Conservation (phyloP, 1,284 basidiomycete species). For the Fomitopsis palustris region DNA sequence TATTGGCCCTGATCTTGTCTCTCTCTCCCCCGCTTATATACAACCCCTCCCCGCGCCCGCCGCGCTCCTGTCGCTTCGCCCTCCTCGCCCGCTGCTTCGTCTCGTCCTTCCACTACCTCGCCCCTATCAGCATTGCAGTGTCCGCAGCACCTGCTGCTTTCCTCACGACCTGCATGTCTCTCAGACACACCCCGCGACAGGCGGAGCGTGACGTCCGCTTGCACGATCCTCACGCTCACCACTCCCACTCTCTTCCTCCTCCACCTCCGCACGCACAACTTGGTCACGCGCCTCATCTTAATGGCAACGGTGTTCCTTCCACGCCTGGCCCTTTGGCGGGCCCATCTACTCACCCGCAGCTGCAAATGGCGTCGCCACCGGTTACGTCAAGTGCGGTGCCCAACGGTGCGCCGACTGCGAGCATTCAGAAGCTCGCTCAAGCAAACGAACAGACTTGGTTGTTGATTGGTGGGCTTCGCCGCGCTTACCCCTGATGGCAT, state of each 20-base stretch:
- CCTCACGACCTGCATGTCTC: slow-evolving; percentile 46
- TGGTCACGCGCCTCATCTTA: slow-evolving; percentile 44
- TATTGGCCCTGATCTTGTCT: slow-evolving; percentile 36
- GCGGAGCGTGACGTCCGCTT: slow-evolving; percentile 60
- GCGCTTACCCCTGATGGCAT: slow-evolving; percentile 12
- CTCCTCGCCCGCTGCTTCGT: slow-evolving; percentile 36
- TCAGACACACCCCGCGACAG: slow-evolving; percentile 58
- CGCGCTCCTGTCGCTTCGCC: slow-evolving; percentile 34
- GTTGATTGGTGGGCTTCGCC: slow-evolving; percentile 66
- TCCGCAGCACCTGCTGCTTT: slow-evolving; percentile 19
- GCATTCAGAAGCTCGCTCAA: slow-evolving; percentile 71
- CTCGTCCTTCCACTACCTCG: slow-evolving; percentile 27
- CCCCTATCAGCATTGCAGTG: slow-evolving; percentile 24
- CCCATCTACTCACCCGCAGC: slow-evolving; percentile 27
- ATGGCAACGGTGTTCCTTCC: slow-evolving; percentile 43
- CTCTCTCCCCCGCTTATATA: slow-evolving; percentile 35
- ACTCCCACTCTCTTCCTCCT: slow-evolving; percentile 39
- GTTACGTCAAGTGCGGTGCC: slow-evolving; percentile 38
- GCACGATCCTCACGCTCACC: slow-evolving; percentile 52
- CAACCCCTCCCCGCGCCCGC: slow-evolving; percentile 18
- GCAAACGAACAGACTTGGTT: slow-evolving; percentile 94
- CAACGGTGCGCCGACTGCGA: slow-evolving; percentile 39
- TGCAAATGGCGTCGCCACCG: slow-evolving; percentile 44
- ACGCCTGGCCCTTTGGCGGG: slow-evolving; percentile 42
- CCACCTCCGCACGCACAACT: slow-evolving; percentile 31